Base-by-base conservation (phyloP, 108 stramenopile species). In the Stephanodiscus minutulus region DNA sequence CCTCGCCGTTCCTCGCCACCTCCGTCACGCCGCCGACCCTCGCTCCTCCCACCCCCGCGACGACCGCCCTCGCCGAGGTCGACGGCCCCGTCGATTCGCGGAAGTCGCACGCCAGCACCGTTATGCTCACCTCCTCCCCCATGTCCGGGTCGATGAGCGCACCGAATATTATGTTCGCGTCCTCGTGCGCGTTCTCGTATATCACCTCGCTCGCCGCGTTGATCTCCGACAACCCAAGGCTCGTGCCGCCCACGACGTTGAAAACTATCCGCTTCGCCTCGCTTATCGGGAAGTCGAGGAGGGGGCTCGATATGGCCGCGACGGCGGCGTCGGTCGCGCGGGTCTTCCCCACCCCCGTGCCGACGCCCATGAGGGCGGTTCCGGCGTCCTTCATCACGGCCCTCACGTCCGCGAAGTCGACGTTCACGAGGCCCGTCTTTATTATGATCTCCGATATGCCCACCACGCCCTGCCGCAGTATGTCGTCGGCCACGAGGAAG, bases 161-260 rank as follows among this genome's bases (percentile, higher is more conserved):
- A 13, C 91, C 90, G 76, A 95, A 92, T 63, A 95, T 95, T 68
- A 92, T 88, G 78, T 92, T 95, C 24, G 91, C 90, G 66, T 90
- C 90, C 25, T 87, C 84, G 44, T 88, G 85, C 6, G 88, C 91
- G 71, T 85, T 88, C 49, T 88, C 85, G 66, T 91, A 92, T 71
- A 94, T 91, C n/a, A 94, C 86, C 62, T 86, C 85, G 48, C 87
- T 85, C 8, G 93, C 93, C 20, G 81, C 75, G 64, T 91, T 88
- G 70, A 91, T 87, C 76, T 93, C 91, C 8, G 62, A 66, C 54
- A 93, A 72, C 11, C 88, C 86, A 83, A 93, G 62, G 79, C 74
- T 28, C 27, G 17, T 36, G 86, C 94, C 94, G 13, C 95, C 86
- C 25, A 93, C 91, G 24, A 93, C 68, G 58, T 88, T 88, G 82